A percentile compares a stretch with the other conserved stretches of the same genome.
These are phyloP conservation scores for Santalum album DNA, from an alignment of 164 flowering plant genomes.

Conservation along the genomic window DNA sequence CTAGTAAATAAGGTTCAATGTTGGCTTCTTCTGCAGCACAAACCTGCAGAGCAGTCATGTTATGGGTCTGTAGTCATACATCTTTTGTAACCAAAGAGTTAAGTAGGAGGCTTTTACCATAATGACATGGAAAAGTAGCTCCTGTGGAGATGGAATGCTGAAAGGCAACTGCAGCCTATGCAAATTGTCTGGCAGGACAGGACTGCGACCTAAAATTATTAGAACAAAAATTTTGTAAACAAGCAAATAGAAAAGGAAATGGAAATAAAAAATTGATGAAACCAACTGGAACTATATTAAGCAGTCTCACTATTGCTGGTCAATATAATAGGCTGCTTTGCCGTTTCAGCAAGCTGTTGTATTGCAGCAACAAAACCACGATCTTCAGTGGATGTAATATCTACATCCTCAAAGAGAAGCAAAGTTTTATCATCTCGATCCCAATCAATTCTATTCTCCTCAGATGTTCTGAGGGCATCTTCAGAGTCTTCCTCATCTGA, in stretches of 20 bases:
- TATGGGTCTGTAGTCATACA: too few relatives aligned
- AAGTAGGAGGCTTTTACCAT: conserved; percentile 34
- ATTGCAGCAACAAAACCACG: conserved; percentile 74
- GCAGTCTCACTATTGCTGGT: conserved; percentile 66
- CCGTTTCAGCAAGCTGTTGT: conserved; percentile 70
- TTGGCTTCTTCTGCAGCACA: conserved; percentile 57
- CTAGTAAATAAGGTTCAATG: conserved; percentile 34
- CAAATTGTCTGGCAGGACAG: conserved; percentile 57
- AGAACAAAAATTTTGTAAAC: conserved; percentile 7
- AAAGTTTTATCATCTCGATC: conserved; percentile 41
- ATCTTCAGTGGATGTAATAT: conserved; percentile 68
- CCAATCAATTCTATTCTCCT: conserved; percentile 12
- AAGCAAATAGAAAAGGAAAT: background rate
- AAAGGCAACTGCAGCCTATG: conserved; percentile 55
- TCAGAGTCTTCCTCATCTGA: conserved; percentile 34
- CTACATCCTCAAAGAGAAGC: conserved; percentile 95
- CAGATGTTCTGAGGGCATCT: conserved; percentile 9
- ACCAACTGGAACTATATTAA: conserved; percentile 2
- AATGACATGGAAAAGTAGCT: conserved; percentile 39
- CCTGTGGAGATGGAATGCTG: conserved; percentile 46
- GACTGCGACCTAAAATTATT: conserved; percentile 39
- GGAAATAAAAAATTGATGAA: background rate
- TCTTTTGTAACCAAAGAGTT: background rate
- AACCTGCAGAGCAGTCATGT: too few relatives aligned
- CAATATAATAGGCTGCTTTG: conserved; percentile 84